Evolutionary conservation across 495 filamentous ascomycete genomes (phyloP), one percentile per base, ranked within the genome.

Genomic region (Durotheca rogersii): DNA sequence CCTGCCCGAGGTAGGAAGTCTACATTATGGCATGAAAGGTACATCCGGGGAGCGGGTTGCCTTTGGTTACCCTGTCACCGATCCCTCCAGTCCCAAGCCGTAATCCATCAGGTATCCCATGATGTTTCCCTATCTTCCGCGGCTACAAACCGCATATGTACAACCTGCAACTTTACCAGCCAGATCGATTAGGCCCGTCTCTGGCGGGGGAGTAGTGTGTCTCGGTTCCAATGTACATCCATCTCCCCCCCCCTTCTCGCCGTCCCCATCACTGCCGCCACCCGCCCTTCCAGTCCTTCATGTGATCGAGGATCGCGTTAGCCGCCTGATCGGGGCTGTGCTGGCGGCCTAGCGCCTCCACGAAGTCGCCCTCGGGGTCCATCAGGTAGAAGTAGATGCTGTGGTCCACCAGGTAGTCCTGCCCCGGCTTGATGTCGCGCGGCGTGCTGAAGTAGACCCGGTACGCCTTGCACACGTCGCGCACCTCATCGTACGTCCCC

Each of bases 361-460:
- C 91, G 66, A 98, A 98, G 69, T 97, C 94, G 10, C 90, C 90
- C 51, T 98, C 94, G 33, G 93, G 93, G 70, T 96, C 90, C 93
- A 98, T 98, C 51, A 98, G 71, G 67, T 98, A 98, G 64, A 98
- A 98, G 76, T 98, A 98, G 54, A 98, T 97, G 64, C 89, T 95
- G 72, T 98, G 93, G 71, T 97, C 93, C 30, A 98, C 93, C 53
- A 98, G 69, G 71, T 98, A 98, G 68, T 98, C 93, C 74, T 95
- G 88, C 6, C 90, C 93, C 1, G 89, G 83, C 75, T 92, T 83
- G 37, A 96, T 88, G 50, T 90, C 76, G 53, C 75, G 72, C 55
- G 93, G 93, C 32, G 93, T 98, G 59, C 86, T 91, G 65, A 98
- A 98, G 73, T 98, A 98, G 27, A 98, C 93, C 16, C 93, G 80